Evolutionary conservation across 345 rosid genomes (phyloP).

Genomic region (Geranium rotundifolium): DNA sequence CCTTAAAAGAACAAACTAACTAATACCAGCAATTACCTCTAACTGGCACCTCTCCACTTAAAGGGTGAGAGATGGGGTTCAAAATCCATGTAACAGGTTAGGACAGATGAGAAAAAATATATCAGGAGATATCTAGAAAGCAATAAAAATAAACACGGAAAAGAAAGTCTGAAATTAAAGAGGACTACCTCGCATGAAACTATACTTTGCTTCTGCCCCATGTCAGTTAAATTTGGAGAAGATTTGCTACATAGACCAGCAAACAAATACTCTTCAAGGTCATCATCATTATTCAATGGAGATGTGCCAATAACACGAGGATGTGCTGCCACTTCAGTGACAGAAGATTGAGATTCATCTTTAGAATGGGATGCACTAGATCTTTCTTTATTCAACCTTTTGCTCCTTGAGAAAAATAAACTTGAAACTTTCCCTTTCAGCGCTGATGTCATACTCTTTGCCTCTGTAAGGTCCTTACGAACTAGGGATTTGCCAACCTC

Average conservation of each 20-base stretch:
- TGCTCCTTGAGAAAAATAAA: conserved; percentile 49
- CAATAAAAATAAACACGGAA: background rate
- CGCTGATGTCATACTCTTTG: conserved; percentile 41
- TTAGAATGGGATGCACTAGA: conserved; percentile 13
- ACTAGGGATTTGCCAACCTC: conserved; percentile 28
- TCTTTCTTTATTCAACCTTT: conserved; percentile 31
- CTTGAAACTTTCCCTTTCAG: conserved; percentile 48
- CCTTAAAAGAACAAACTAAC: background rate
- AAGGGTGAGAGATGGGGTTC: background rate
- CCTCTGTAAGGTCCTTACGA: conserved; percentile 31
- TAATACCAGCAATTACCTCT: background rate
- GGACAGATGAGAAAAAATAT: background rate
- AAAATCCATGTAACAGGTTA: background rate
- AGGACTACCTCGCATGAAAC: conserved; percentile 43
- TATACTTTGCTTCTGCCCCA: conserved; percentile 18
- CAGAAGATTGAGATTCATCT: conserved; percentile 17
- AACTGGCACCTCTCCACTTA: background rate
- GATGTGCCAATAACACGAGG: conserved; percentile 18
- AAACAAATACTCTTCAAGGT: conserved; percentile 27
- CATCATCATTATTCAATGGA: conserved; percentile 17
- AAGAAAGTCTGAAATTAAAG: conserved; percentile 1
- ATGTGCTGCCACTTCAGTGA: conserved; percentile 14
- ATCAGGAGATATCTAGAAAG: background rate
- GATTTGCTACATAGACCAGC: conserved; percentile 21
- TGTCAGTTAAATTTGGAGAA: conserved; percentile 12